Conservation (phyloP, 768 basidiomycete genomes). For the Trametes punicea region DNA sequence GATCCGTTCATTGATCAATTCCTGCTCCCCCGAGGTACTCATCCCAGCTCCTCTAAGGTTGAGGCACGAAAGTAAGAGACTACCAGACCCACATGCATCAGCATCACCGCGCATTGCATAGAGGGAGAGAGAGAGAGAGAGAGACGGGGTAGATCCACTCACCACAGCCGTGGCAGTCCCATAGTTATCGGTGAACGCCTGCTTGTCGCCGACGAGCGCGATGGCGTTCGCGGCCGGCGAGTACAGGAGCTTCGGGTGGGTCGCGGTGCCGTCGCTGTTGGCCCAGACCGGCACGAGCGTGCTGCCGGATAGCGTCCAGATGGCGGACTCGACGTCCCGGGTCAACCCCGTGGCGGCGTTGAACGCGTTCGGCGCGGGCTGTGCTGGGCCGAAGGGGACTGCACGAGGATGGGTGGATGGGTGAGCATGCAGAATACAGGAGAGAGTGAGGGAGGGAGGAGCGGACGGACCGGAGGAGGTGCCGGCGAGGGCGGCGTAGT, state of each 20-base stretch:
- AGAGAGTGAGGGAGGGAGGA: neutral
- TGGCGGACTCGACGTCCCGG: conserved; percentile 22
- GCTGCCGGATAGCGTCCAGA: conserved; percentile 19
- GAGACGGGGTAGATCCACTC: too few relatives aligned
- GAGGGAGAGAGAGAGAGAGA: neutral
- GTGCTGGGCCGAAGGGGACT: conserved; percentile 8
- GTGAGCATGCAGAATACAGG: neutral
- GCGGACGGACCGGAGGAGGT: conserved; percentile 9
- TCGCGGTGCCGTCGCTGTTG: conserved; percentile 21
- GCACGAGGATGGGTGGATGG: neutral
- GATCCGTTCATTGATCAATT: too few relatives aligned
- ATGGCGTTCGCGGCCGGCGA: too few relatives aligned
- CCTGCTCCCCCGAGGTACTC: too few relatives aligned
- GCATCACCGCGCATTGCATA: too few relatives aligned
- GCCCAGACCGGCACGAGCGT: conserved; percentile 19
- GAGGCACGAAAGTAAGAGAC: too few relatives aligned
- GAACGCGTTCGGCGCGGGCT: conserved; percentile 18
- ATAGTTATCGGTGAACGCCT: neutral
- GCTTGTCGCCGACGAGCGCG: neutral
- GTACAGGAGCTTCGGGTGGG: too few relatives aligned
- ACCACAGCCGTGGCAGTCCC: neutral
- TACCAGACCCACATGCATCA: too few relatives aligned
- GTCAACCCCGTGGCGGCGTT: conserved; percentile 10
- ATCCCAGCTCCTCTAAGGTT: too few relatives aligned
- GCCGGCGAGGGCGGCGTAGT: conserved; percentile 21